phyloP scores from a whole-genome alignment of 1,284 basidiomycete genomes.

The Naganishia sp. region DNA sequence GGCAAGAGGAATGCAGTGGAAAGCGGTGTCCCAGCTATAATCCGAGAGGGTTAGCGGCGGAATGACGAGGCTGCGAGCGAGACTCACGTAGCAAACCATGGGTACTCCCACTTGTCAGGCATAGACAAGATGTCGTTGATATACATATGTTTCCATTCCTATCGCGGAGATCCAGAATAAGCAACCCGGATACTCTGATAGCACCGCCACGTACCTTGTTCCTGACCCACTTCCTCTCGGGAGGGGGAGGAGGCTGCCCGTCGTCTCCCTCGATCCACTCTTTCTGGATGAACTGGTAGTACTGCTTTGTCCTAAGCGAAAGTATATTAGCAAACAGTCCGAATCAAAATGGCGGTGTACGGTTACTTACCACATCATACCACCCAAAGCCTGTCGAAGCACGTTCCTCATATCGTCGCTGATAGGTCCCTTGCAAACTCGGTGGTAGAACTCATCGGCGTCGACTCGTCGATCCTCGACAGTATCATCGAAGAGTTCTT shows the following conservation, averaged over 20 bases:
- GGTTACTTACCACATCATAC: slow-evolving; percentile 79
- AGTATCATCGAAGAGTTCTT: slow-evolving; percentile 82
- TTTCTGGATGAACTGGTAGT: slow-evolving; percentile 92
- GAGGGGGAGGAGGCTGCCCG: slow-evolving; percentile 89
- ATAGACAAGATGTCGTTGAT: slow-evolving; percentile 95
- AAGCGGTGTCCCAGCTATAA: slow-evolving; percentile 81
- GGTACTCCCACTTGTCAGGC: slow-evolving; percentile 99
- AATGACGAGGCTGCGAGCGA: slow-evolving; percentile 27
- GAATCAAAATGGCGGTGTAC: background rate
- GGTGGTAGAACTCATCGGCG: slow-evolving; percentile 91
- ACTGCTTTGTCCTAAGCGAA: slow-evolving; percentile 74
- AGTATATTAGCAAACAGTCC: background rate
- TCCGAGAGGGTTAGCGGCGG: slow-evolving; percentile 26
- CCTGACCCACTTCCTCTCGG: slow-evolving; percentile 79
- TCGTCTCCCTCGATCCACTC: slow-evolving; percentile 96
- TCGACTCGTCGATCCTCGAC: slow-evolving; percentile 87
- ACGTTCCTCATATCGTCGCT: slow-evolving; percentile 92
- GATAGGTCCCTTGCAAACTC: slow-evolving; percentile 75
- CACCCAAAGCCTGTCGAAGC: slow-evolving; percentile 93
- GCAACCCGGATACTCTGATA: background rate
- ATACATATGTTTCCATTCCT: slow-evolving; percentile 94
- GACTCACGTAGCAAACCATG: slow-evolving; percentile 76
- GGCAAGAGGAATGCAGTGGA: slow-evolving; percentile 96
- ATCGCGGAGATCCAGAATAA: slow-evolving; percentile 10
- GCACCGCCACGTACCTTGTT: slow-evolving; percentile 64